Percentiles rank a stretch among this genome's conserved stretches.
These are phyloP conservation scores for Chlorella variabilis DNA, from an alignment of 163 green algal genomes.

Conservation along the genomic window DNA sequence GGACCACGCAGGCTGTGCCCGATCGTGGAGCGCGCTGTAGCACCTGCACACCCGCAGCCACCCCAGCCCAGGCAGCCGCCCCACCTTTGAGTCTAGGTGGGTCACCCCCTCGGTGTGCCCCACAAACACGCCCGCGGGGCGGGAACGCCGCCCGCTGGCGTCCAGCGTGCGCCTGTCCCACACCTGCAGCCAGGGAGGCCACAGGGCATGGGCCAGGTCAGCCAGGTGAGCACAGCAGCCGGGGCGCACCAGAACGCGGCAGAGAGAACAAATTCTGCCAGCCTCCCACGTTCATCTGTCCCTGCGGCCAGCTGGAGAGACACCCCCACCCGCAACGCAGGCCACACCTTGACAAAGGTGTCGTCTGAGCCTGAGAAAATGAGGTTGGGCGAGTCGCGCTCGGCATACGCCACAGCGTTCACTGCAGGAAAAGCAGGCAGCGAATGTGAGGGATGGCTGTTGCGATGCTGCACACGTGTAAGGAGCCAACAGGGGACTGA, in stretches of 20 bases:
- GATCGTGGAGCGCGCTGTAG: too few species aligned
- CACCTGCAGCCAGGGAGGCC: conserved; percentile 44
- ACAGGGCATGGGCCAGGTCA: not conserved
- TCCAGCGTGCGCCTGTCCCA: conserved; percentile 68
- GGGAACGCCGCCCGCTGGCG: not conserved
- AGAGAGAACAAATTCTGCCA: too few species aligned
- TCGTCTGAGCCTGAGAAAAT: conserved; percentile 88
- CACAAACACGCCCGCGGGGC: conserved; percentile 72
- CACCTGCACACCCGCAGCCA: not conserved
- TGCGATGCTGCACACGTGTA: too few species aligned
- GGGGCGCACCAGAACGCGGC: too few species aligned
- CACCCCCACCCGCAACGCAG: too few species aligned
- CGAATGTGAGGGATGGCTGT: too few species aligned
- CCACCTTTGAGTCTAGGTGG: conserved; percentile 75
- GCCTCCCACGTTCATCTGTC: too few species aligned
- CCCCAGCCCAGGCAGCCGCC: not conserved
- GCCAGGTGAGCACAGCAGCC: too few species aligned
- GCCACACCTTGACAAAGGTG: conserved; percentile 79
- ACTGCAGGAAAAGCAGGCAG: too few species aligned
- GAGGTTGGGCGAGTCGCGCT: conserved; percentile 71
- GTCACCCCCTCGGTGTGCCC: conserved; percentile 94
- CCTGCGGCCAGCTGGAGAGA: too few species aligned
- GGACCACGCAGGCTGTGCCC: too few species aligned
- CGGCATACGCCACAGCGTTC: conserved; percentile 83
- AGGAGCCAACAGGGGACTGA: too few species aligned